Conservation (phyloP, 139 green algal genomes). For the Chlorella vulgaris region DNA sequence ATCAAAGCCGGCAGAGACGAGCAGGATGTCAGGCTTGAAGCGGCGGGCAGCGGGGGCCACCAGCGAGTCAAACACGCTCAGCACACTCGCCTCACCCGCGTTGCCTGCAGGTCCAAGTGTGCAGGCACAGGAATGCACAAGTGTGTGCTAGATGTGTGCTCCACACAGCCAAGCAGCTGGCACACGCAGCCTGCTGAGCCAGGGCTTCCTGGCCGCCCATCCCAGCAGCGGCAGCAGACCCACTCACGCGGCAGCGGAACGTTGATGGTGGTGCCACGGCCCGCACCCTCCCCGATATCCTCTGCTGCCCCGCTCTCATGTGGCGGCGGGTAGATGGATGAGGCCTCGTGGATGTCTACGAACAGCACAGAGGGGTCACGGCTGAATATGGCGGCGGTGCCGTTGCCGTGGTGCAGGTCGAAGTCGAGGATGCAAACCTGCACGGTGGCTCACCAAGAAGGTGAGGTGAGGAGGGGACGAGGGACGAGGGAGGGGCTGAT, state of each 20-base stretch:
- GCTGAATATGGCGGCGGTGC: conserved; percentile 83
- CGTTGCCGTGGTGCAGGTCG: conserved; percentile 88
- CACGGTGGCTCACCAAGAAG: too few species aligned
- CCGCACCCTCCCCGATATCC: conserved; percentile 68
- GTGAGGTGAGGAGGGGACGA: not conserved
- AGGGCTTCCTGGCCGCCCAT: too few species aligned
- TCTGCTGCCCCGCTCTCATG: conserved; percentile 51
- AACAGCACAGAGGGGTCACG: conserved; percentile 82
- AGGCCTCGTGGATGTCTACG: conserved; percentile 80
- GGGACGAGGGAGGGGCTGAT: not conserved
- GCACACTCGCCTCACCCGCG: conserved; percentile 12
- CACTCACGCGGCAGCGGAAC: conserved; percentile 72
- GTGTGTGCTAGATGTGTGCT: too few species aligned
- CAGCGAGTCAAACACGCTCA: conserved; percentile 63
- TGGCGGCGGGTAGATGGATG: conserved; percentile 30
- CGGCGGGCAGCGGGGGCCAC: conserved; percentile 69
- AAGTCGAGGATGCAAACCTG: conserved; percentile 90
- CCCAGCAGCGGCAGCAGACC: not conserved
- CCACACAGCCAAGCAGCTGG: not conserved
- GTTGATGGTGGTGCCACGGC: conserved; percentile 82
- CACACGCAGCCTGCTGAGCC: too few species aligned
- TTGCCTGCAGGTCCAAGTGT: conserved; percentile 18
- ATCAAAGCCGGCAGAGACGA: conserved; percentile 83
- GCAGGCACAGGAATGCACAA: too few species aligned
- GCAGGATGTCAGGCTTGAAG: conserved; percentile 88